Percentiles rank a stretch among this genome's conserved stretches.
Conservation (phyloP, 805 yeast genomes). For the Ogataea populi-albae region DNA sequence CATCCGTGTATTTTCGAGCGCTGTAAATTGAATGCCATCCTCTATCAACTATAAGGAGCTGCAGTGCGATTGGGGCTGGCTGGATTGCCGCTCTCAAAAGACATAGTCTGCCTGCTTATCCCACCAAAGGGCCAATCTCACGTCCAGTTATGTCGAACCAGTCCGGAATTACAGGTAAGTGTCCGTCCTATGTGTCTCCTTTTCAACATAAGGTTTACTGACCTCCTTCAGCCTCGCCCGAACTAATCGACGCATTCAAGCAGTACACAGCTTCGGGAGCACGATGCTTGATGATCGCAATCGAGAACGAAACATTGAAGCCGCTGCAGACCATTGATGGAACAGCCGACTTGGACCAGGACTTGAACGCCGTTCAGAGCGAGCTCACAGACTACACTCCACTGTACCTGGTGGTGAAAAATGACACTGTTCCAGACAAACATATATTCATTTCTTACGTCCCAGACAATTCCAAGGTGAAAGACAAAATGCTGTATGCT, state of each 20-base stretch:
- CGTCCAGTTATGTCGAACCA: constrained; percentile 53
- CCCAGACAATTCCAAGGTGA: constrained; percentile 80
- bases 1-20: no score
- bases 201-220: no score
- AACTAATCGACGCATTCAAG: constrained; percentile 45
- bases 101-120: no score
- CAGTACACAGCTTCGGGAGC: constrained; percentile 33
- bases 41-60: no score
- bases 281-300: constrained; percentile 30
- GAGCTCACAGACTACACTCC: constrained; percentile 40
- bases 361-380: constrained; percentile 35
- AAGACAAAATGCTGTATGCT: constrained; percentile 90
- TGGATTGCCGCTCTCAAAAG: no score
- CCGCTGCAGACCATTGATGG: constrained; percentile 34
- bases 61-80: no score
- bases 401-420: constrained; percentile 47
- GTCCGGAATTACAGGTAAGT: constrained; percentile 53
- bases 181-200: no score
- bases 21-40: no score
- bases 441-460: constrained; percentile 74
- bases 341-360: constrained; percentile 30
- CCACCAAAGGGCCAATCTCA: constrained; percentile 1
- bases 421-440: constrained; percentile 25
- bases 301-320: constrained; percentile 30
- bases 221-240: constrained; percentile 35